Conservation (phyloP, 2,329 filamentous ascomycete genomes). For the Trichoderma simmonsii region DNA sequence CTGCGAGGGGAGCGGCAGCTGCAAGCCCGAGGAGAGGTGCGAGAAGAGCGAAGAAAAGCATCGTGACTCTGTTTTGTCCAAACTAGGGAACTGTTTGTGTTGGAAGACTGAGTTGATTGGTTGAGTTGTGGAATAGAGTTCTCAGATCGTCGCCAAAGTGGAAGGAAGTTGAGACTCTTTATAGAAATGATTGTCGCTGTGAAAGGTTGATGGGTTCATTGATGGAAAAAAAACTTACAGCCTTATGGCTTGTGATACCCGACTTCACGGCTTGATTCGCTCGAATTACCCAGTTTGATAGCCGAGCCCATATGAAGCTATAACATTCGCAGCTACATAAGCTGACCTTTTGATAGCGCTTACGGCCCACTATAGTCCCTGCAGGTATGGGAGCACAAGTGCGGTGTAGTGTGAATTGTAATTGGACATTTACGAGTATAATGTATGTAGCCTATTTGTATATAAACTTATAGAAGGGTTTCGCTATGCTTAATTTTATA, state of each 20-base stretch:
- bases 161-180: neutral
- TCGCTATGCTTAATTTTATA: neutral
- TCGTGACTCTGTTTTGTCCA: neutral
- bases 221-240: neutral
- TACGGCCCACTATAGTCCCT: neutral
- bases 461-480: neutral
- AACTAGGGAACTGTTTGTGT: neutral
- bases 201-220: neutral
- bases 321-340: neutral
- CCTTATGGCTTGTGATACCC: neutral
- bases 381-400: neutral
- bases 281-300: neutral
- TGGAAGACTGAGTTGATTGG: neutral
- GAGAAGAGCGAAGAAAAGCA: neutral
- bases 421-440: neutral
- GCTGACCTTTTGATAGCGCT: neutral
- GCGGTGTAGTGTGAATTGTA: neutral
- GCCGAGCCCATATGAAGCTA: neutral
- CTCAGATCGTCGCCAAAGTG: neutral
- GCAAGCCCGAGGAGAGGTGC: neutral
- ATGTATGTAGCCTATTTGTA: neutral
- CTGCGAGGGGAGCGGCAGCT: neutral
- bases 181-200: slow-evolving; percentile 6
- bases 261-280: neutral
- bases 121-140: neutral